Evolutionary conservation across 2,329 filamentous ascomycete species (phyloP), one percentile per base, ranked within the genome.

Genomic region (Cucurbitaria berberidis): DNA sequence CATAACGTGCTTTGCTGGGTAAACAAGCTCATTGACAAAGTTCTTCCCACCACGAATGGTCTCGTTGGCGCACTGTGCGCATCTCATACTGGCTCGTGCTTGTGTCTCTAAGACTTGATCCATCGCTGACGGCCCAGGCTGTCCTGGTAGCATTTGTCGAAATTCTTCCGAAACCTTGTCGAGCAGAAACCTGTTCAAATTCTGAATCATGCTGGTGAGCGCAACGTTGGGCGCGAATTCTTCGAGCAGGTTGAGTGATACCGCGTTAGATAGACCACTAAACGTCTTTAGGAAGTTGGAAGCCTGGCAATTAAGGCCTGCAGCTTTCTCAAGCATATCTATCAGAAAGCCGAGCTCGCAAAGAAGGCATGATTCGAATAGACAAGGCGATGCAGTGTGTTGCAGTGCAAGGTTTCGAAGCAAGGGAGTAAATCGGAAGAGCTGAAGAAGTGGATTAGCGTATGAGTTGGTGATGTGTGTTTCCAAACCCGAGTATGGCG

Each of bases 381-480:
- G 80, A 70, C 95, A 99, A 13, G 89, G 85, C 8, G 90, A 91
- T 0, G 95, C 91, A 1, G 93, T 89, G 73, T 99, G 95, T 53
- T 93, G 88, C 1, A 99, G 82, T 9, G 95, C 90, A 45, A 96
- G 77, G 68, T 99, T 99, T 42, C 93, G 87, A 46, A 97, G 81
- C 18, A 96, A 76, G 1, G 93, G 93, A 1, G 91, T 96, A 69
- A 96, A 98, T 60, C 93, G 89, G 75, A 96, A 87, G 1, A 99
- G 83, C 73, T 99, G 95, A 29, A 99, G 80, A 4, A 99, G 83
- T 0, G 95, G 85, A 66, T 99, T 99, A 49, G 93, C 91, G 69
- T 98, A 99, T 1, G 93, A 97, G 72, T 99, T 98, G 36, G 92
- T 86, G 55, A 99, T 97, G 72, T 99, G 93, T 40, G 91, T 99